Percentiles rank a stretch among this genome's conserved stretches.
Conservation (phyloP, 192 early-diverging fungal species). For the Chytriomyces hyalinus region DNA sequence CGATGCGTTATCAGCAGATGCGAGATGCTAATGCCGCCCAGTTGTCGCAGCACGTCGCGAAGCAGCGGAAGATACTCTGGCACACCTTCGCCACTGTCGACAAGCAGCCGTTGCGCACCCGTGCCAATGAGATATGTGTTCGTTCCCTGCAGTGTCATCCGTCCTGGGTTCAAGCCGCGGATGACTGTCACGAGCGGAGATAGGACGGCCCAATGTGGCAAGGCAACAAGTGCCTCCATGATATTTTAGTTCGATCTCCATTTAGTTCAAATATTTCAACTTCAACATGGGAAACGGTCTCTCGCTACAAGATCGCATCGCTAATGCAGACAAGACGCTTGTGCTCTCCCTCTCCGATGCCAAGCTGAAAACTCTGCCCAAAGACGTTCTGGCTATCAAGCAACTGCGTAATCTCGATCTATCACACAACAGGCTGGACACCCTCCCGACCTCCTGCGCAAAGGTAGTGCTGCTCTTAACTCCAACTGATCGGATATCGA, state of each 20-base stretch:
- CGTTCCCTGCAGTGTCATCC: conserved; percentile 83
- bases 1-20: conserved; percentile 79
- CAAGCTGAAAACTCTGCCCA: conserved; percentile 16
- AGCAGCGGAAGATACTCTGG: conserved; percentile 69
- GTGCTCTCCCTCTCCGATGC: conserved; percentile 27
- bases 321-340: conserved; percentile 31
- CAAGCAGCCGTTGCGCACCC: conserved; percentile 69
- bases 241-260: too few species aligned
- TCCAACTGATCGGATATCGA: not conserved
- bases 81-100: conserved; percentile 83
- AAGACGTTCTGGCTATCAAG: conserved; percentile 14
- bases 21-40: conserved; percentile 56
- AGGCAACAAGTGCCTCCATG: not conserved
- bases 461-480: not conserved
- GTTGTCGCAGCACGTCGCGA: conserved; percentile 53
- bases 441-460: not conserved
- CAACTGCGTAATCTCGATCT: conserved; percentile 34
- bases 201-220: not conserved
- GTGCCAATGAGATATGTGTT: conserved; percentile 87
- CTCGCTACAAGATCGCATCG: conserved; percentile 18
- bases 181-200: conserved; percentile 41
- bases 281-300: conserved; percentile 28
- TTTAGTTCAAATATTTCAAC: not conserved
- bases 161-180: conserved; percentile 77
- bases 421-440: conserved; percentile 22